phyloP scores from a whole-genome alignment of 2,329 filamentous ascomycete species.

The Dothideomycetes sp. region DNA sequence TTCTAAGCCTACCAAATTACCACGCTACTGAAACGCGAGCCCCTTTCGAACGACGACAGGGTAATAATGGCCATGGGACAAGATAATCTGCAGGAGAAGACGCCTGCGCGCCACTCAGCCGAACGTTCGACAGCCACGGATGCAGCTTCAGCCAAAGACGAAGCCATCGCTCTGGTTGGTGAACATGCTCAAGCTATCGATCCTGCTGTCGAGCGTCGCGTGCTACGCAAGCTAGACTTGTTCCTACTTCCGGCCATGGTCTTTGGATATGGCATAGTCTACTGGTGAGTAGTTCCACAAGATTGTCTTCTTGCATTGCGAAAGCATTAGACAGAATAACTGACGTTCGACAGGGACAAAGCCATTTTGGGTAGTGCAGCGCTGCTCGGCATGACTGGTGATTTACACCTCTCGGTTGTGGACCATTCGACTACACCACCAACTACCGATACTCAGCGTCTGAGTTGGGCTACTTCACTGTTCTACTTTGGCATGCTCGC shows the following conservation, averaged over 20 bases:
- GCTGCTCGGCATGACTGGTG: constrained; percentile 65
- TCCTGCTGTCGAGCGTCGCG: constrained; percentile 41
- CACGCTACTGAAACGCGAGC: not conserved
- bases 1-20: no score
- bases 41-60: not conserved
- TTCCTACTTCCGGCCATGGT: constrained; percentile 59
- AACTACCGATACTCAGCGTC: constrained; percentile 52
- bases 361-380: constrained; percentile 63
- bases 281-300: no score
- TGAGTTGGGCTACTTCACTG: constrained; percentile 67
- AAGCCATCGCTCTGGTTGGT: constrained; percentile 49
- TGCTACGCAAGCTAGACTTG: constrained; percentile 55
- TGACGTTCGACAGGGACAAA: constrained; percentile 42
- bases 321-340: not conserved
- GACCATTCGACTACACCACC: constrained; percentile 41
- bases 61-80: not conserved
- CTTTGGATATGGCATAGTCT: constrained; percentile 54
- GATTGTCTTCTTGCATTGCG: constrained; percentile 23
- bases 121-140: constrained; percentile 1
- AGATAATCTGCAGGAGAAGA: not conserved
- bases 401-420: constrained; percentile 49
- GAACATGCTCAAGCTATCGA: constrained; percentile 45
- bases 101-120: not conserved
- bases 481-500: constrained; percentile 75
- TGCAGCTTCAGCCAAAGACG: constrained; percentile 34